phyloP scores from a whole-genome alignment of 768 basidiomycete genomes.

The Infundibulicybe gibba region DNA sequence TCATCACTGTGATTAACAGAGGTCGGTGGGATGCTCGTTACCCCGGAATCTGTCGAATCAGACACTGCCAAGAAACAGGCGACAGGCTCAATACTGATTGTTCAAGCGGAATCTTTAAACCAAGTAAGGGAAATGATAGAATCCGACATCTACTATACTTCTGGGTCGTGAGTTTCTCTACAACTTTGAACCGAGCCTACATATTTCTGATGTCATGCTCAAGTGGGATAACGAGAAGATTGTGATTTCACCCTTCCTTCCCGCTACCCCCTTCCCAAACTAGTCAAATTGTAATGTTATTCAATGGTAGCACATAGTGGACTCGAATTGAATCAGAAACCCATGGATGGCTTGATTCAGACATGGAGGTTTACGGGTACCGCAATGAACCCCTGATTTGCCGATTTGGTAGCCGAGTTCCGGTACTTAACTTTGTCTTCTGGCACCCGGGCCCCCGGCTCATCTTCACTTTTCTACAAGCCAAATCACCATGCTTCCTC shows the following conservation, averaged over 20 bases:
- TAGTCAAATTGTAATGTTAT: too few relatives aligned
- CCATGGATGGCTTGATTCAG: too few relatives aligned
- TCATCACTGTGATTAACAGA: too few relatives aligned
- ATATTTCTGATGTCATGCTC: constrained; percentile 1
- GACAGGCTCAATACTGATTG: neutral
- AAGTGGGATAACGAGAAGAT: constrained; percentile 64
- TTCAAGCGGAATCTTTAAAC: neutral
- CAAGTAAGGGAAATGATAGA: neutral
- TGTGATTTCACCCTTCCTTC: constrained; percentile 43
- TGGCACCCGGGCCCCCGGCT: too few relatives aligned
- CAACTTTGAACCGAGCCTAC: neutral
- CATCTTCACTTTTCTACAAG: too few relatives aligned
- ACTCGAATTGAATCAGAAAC: too few relatives aligned
- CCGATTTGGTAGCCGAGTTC: too few relatives aligned
- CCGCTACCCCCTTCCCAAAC: constrained; percentile 25
- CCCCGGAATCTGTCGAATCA: neutral
- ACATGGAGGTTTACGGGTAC: too few relatives aligned
- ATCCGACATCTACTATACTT: neutral
- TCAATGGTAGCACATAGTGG: too few relatives aligned
- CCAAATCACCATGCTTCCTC: too few relatives aligned
- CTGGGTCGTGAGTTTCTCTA: neutral
- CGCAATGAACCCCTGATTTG: too few relatives aligned
- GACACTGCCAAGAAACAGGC: neutral
- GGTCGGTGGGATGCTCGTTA: neutral
- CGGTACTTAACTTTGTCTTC: too few relatives aligned